These are phyloP conservation scores for Eucalyptus marginata DNA, from an alignment of 345 rosid species.

Conservation along the genomic window DNA sequence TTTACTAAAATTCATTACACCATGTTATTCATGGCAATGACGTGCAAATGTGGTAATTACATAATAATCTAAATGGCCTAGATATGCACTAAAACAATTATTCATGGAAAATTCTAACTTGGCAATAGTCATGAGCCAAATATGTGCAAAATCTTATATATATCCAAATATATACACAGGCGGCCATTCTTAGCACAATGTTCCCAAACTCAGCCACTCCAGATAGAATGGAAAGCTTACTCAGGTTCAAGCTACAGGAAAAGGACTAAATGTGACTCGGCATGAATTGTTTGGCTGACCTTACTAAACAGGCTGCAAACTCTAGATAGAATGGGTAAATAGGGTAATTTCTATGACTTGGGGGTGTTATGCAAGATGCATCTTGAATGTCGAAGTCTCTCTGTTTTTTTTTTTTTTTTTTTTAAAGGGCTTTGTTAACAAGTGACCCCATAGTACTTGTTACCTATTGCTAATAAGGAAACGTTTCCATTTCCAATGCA, in stretches of 20 bases:
- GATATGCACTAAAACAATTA: neutral
- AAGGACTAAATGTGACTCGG: no score
- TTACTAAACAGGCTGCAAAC: no score
- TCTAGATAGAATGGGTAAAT: no score
- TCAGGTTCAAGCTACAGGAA: no score
- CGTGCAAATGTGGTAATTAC: neutral
- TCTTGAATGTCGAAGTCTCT: no score
- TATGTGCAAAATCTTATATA: neutral
- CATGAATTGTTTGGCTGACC: no score
- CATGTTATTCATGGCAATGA: neutral
- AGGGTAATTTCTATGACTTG: no score
- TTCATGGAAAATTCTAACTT: neutral
- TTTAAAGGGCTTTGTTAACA: no score
- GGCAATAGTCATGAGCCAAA: neutral
- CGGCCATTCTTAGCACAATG: neutral
- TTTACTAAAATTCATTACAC: accelerated
- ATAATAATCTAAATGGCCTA: neutral
- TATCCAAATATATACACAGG: neutral
- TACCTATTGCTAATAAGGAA: no score
- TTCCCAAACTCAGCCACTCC: neutral
- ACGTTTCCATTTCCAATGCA: no score
- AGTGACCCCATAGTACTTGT: no score
- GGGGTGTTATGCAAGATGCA: accelerated
- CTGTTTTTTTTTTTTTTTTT: accelerated
- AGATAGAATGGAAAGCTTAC: neutral